A percentile compares a stretch with the other conserved stretches of the same genome.
phyloP scores from a whole-genome alignment of 805 yeast species.

The Suhomyces sp. region DNA sequence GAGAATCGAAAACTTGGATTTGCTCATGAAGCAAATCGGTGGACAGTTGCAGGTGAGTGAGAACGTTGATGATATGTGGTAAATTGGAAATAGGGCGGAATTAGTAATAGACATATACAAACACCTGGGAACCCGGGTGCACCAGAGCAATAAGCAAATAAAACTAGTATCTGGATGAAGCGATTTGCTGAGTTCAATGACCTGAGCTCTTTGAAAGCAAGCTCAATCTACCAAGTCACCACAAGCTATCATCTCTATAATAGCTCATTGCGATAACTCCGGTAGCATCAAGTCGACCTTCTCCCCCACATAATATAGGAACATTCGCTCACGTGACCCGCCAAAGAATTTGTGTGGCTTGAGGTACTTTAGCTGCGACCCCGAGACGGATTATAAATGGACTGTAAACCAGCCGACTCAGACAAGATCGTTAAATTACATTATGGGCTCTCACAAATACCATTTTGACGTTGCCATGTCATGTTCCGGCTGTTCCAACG shows the following conservation, averaged over 20 bases:
- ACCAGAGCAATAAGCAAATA: too few species aligned
- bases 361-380: neutral
- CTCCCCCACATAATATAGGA: neutral
- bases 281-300: neutral
- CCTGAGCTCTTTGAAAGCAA: too few species aligned
- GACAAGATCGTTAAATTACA: neutral
- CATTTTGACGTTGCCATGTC: conserved; percentile 82
- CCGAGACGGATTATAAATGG: neutral
- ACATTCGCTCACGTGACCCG: neutral
- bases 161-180: too few species aligned
- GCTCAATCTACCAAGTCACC: neutral
- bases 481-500: conserved; percentile 85
- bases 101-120: neutral
- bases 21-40: conserved; percentile 33
- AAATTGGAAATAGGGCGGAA: conserved; percentile 1
- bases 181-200: too few species aligned
- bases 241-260: too few species aligned
- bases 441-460: conserved; percentile 47
- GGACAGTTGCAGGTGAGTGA: conserved; percentile 37
- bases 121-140: neutral
- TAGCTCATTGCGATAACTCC: too few species aligned
- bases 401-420: neutral
- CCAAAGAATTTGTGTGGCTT: neutral
- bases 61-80: conserved; percentile 44
- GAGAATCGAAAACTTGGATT: conserved; percentile 31